A percentile compares a stretch with the other conserved stretches of the same genome.
Evolutionary conservation across 1,284 basidiomycete species (phyloP).

Genomic region (Ganoderma sp.): DNA sequence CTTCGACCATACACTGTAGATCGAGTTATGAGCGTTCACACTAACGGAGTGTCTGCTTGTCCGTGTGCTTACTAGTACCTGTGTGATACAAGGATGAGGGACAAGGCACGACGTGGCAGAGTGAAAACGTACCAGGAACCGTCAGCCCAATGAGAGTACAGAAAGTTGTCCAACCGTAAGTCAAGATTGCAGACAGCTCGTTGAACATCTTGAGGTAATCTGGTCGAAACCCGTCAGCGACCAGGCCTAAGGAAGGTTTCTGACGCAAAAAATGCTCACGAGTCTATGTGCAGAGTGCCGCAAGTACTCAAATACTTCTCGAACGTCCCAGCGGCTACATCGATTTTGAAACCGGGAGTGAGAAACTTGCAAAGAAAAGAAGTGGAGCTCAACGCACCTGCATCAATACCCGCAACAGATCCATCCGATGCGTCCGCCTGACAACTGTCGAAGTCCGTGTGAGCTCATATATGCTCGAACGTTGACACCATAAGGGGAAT

Average conservation of each 20-base stretch:
- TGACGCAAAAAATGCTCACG: no score
- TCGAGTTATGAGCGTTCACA: background rate
- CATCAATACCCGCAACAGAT: constrained; percentile 8
- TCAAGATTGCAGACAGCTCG: constrained; percentile 24
- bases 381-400: constrained; percentile 6
- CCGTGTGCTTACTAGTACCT: constrained; percentile 31
- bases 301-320: background rate
- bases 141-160: constrained; percentile 28
- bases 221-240: background rate
- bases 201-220: constrained; percentile 23
- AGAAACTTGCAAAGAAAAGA: background rate
- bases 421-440: constrained; percentile 13
- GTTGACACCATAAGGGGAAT: background rate
- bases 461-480: background rate
- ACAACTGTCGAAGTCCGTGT: constrained; percentile 9
- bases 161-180: constrained; percentile 26
- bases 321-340: background rate
- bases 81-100: background rate
- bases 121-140: constrained; percentile 27
- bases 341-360: background rate
- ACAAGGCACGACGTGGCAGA: background rate
- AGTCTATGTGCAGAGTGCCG: background rate
- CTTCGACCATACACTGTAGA: constrained; percentile 20
- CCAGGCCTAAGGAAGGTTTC: no score
- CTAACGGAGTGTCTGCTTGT: background rate